These are phyloP conservation scores for Kwoniella newhampshirensis DNA, from an alignment of 768 basidiomycete species.

Conservation along the genomic window DNA sequence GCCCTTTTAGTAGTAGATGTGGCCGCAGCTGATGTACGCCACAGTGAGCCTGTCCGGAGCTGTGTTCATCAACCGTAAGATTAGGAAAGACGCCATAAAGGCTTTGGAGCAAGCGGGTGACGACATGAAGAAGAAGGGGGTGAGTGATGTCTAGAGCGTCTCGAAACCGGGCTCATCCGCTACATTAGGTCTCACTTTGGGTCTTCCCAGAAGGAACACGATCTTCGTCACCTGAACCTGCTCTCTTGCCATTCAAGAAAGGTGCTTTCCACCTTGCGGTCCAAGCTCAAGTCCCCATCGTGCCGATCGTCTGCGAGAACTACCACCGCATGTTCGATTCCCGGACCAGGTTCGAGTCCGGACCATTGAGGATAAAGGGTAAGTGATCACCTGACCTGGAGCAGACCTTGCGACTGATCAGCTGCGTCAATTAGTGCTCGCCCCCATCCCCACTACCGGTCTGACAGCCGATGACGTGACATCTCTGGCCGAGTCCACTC, in stretches of 20 bases:
- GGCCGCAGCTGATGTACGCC: background rate
- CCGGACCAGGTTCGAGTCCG: constrained; percentile 63
- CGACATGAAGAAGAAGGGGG: constrained; percentile 64
- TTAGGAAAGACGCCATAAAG: constrained; percentile 67
- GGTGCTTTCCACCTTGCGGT: constrained; percentile 96
- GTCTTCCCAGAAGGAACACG: constrained; percentile 97
- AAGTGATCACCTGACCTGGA: constrained; percentile 32
- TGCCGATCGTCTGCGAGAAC: constrained; percentile 90
- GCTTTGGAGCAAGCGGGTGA: constrained; percentile 76
- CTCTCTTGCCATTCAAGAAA: constrained; percentile 88
- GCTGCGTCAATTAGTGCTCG: constrained; percentile 65
- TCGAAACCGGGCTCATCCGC: background rate
- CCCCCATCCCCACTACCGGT: constrained; percentile 75
- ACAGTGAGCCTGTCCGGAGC: constrained; percentile 77
- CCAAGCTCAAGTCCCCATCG: constrained; percentile 79
- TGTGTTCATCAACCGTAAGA: constrained; percentile 86
- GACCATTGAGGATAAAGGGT: constrained; percentile 81
- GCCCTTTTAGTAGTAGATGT: background rate
- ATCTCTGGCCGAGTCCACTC: constrained; percentile 66
- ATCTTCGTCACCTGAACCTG: constrained; percentile 64
- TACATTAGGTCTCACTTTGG: constrained; percentile 69
- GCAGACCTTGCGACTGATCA: background rate
- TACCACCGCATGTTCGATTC: constrained; percentile 84
- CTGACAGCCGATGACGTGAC: constrained; percentile 70
- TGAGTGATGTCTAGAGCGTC: constrained; percentile 22